These are phyloP conservation scores for Pouteria glomerata DNA, from an alignment of 148 eudicot genomes.

Conservation along the genomic window DNA sequence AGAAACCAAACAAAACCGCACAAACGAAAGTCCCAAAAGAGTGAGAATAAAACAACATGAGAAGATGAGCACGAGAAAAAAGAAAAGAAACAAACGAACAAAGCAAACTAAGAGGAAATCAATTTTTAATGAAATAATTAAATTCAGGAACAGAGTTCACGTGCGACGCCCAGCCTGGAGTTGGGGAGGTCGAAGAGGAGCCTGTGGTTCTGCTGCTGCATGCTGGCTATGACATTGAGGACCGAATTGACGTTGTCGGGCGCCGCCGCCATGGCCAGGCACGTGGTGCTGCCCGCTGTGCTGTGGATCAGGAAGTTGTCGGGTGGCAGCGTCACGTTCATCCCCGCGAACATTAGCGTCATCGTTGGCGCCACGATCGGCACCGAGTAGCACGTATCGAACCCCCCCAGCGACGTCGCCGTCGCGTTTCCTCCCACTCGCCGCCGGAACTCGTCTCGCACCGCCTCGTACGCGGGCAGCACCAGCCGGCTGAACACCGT, in stretches of 20 bases:
- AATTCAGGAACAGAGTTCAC: slow-evolving; percentile 51
- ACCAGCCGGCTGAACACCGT: slow-evolving; percentile 60
- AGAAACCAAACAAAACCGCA: no score
- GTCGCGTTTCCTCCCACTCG: slow-evolving; percentile 37
- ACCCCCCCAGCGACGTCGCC: slow-evolving; percentile 67
- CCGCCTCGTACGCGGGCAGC: slow-evolving; percentile 49
- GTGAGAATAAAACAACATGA: no score
- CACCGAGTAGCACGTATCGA: slow-evolving; percentile 72
- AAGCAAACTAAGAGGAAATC: no score
- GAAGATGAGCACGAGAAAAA: no score
- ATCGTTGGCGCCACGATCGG: slow-evolving; percentile 53
- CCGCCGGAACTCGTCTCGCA: slow-evolving; percentile 57
- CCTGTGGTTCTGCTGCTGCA: slow-evolving; percentile 90
- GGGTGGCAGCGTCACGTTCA: slow-evolving; percentile 53
- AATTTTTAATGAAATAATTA: no score
- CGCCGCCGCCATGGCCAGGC: slow-evolving; percentile 76
- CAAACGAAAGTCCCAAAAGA: no score
- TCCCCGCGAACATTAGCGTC: slow-evolving; percentile 60
- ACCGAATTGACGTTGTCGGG: slow-evolving; percentile 41
- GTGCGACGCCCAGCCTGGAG: slow-evolving; percentile 69
- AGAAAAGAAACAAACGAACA: no score
- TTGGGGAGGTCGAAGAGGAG: slow-evolving; percentile 58
- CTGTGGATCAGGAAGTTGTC: slow-evolving; percentile 80
- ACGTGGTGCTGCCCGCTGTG: slow-evolving; percentile 41
- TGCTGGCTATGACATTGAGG: slow-evolving; percentile 68